Evolutionary conservation across 108 stramenopile species (phyloP).

Genomic region (Discostella stelligeroides): DNA sequence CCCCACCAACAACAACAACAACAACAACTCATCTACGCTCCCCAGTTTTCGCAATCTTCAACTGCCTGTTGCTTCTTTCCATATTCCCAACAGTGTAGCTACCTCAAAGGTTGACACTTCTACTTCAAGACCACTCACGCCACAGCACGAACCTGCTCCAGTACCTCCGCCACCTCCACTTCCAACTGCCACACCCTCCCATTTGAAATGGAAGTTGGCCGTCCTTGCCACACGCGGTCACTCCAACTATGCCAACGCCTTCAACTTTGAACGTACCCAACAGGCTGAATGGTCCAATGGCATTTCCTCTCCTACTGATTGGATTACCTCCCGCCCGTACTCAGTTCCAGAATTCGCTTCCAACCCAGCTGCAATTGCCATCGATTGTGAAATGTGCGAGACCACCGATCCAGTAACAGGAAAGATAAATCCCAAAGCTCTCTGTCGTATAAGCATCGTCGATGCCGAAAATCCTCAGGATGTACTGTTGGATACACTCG

Average conservation of each 20-base stretch:
- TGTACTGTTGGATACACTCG: conserved; percentile 92
- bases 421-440: conserved; percentile 71
- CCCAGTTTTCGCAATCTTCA: conserved; percentile 57
- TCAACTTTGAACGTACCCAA: conserved; percentile 59
- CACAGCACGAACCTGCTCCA: conserved; percentile 26
- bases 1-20: conserved; percentile 31
- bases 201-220: conserved; percentile 67
- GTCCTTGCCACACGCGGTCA: conserved; percentile 62
- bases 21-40: conserved; percentile 17
- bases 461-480: conserved; percentile 85
- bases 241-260: conserved; percentile 53
- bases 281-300: conserved; percentile 44
- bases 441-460: conserved; percentile 92
- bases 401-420: conserved; percentile 88
- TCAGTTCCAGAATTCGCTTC: conserved; percentile 66
- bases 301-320: conserved; percentile 36
- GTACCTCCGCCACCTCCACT: conserved; percentile 37
- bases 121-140: conserved; percentile 29
- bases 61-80: conserved; percentile 80
- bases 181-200: conserved; percentile 64
- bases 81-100: conserved; percentile 41
- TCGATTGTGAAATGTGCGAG: conserved; percentile 99
- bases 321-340: conserved; percentile 81
- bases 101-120: too few relatives aligned
- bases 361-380: conserved; percentile 91